These are phyloP conservation scores for Lasiosphaeriaceae sp. DNA, from an alignment of 495 filamentous ascomycete genomes.

Conservation along the genomic window DNA sequence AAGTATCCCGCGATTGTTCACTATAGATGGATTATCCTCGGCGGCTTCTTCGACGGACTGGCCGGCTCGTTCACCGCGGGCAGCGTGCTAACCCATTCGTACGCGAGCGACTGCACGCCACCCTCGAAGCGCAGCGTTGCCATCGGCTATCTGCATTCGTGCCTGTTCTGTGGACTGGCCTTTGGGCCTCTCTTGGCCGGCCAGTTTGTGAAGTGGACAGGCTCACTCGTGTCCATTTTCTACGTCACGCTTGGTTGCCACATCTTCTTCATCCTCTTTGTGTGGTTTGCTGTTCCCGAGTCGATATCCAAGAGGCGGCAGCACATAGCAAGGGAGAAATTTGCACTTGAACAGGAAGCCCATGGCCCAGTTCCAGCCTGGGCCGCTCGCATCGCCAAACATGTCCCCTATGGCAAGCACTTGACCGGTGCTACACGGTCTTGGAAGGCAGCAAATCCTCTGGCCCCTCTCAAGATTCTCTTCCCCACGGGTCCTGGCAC, in stretches of 20 bases:
- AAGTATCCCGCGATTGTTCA: slow-evolving; percentile 66
- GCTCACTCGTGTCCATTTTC: slow-evolving; percentile 68
- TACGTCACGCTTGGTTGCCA: slow-evolving; percentile 72
- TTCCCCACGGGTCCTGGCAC: slow-evolving; percentile 63
- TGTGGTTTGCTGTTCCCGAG: slow-evolving; percentile 72
- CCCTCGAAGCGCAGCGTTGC: slow-evolving; percentile 74
- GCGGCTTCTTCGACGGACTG: slow-evolving; percentile 72
- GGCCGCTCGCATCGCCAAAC: not conserved
- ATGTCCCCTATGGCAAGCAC: slow-evolving; percentile 15
- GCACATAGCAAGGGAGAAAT: slow-evolving; percentile 61
- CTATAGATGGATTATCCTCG: slow-evolving; percentile 70
- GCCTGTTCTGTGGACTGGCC: slow-evolving; percentile 82
- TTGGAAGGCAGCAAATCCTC: slow-evolving; percentile 48
- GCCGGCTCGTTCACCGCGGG: slow-evolving; percentile 81
- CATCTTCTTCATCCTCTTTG: slow-evolving; percentile 61
- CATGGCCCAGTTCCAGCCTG: slow-evolving; percentile 10
- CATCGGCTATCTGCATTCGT: slow-evolving; percentile 86
- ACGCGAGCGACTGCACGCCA: slow-evolving; percentile 82
- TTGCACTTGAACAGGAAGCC: slow-evolving; percentile 34
- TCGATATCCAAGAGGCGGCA: slow-evolving; percentile 70
- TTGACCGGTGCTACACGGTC: slow-evolving; percentile 14
- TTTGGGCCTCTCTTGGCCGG: slow-evolving; percentile 77
- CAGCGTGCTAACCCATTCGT: slow-evolving; percentile 77
- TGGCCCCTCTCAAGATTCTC: slow-evolving; percentile 75
- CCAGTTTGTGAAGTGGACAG: slow-evolving; percentile 66